phyloP scores from a whole-genome alignment of 83 land plant genomes.

The Picea mariana region DNA sequence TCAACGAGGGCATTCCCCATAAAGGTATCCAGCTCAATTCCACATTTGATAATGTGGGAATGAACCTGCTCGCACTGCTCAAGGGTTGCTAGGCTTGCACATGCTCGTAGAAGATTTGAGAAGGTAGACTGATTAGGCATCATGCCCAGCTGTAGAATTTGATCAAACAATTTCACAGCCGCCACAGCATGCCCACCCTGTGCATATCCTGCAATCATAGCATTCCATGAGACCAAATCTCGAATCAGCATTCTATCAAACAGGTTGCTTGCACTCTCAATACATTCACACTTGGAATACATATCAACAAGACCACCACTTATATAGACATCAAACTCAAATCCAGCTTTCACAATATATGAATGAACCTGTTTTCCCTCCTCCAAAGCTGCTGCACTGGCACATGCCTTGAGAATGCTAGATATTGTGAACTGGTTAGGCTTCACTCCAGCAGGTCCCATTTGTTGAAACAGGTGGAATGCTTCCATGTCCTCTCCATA shows the following conservation, averaged over 20 bases:
- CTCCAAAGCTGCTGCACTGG: neutral
- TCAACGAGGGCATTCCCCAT: conserved; percentile 9
- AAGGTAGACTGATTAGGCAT: conserved; percentile 34
- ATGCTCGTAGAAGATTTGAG: conserved; percentile 44
- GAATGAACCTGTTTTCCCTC: conserved; percentile 12
- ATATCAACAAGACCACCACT: conserved; percentile 17
- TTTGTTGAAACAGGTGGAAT: conserved; percentile 5
- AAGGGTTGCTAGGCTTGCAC: conserved; percentile 27
- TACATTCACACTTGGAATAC: conserved; percentile 4
- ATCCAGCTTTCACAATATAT: neutral
- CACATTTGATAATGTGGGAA: conserved; percentile 31
- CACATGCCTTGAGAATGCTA: conserved; percentile 16
- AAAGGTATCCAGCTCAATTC: neutral
- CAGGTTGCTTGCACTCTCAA: conserved; percentile 12
- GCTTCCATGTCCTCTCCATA: conserved; percentile 18
- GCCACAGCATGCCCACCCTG: conserved; percentile 22
- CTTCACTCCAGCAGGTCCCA: conserved; percentile 1
- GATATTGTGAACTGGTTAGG: conserved; percentile 19
- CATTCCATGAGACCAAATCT: conserved; percentile 58
- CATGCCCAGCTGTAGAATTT: conserved; percentile 18
- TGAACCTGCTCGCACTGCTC: conserved; percentile 42
- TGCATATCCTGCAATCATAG: conserved; percentile 46
- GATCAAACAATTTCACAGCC: conserved; percentile 27
- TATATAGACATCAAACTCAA: neutral
- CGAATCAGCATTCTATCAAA: conserved; percentile 53